phyloP scores from a whole-genome alignment of 164 flowering plant species.

The Platanus orientalis region DNA sequence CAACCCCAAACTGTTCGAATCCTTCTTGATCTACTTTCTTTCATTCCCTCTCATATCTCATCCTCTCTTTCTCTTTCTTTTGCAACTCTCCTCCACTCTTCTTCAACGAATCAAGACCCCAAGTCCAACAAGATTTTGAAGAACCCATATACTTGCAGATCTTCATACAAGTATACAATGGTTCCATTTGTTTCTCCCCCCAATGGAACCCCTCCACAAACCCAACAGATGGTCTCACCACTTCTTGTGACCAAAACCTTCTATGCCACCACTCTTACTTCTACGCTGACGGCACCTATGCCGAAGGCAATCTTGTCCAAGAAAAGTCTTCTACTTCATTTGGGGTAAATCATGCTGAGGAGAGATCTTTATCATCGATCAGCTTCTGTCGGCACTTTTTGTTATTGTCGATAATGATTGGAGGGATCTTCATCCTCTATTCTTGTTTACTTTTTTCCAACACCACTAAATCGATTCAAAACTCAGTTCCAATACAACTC shows the following conservation, averaged over 20 bases:
- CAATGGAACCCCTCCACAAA: conserved; percentile 77
- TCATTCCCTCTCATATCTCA: conserved; percentile 17
- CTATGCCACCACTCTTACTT: conserved; percentile 77
- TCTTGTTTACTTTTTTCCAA: no score
- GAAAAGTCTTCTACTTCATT: no score
- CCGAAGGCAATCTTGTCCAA: conserved; percentile 76
- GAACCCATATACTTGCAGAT: conserved; percentile 18
- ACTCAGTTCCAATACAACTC: no score
- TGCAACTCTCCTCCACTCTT: no score
- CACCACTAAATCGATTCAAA: no score
- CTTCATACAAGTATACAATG: conserved; percentile 53
- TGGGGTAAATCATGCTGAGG: no score
- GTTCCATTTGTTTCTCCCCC: conserved; percentile 58
- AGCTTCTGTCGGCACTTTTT: no score
- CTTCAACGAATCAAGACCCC: conserved; percentile 7
- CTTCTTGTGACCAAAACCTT: conserved; percentile 61
- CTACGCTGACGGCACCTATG: conserved; percentile 78
- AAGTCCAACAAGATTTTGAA: neutral
- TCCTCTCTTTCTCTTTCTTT: neutral
- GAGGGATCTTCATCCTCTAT: no score
- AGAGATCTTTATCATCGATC: no score
- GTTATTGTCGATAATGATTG: no score
- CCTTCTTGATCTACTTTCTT: conserved; percentile 11
- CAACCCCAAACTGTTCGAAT: neutral
- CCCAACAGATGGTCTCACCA: conserved; percentile 72